Base-by-base conservation (phyloP, 345 rosid species). In the Hevea brasiliensis region DNA sequence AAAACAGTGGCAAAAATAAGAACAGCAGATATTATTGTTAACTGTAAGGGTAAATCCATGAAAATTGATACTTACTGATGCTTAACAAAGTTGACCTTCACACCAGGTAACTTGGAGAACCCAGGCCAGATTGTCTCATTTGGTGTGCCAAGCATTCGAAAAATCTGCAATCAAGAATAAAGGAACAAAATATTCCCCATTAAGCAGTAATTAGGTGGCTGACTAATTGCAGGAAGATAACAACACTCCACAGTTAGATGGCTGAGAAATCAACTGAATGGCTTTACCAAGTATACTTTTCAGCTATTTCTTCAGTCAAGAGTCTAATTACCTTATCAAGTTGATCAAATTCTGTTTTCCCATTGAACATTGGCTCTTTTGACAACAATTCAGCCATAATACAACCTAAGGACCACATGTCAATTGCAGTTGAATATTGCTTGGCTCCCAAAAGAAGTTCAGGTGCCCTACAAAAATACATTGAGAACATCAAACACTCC, bases 391-490 rank as follows among this genome's bases (percentile, higher is more conserved):
- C 99, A 63, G 98, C 97, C 99, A 95, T 95, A 56, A 95, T 93
- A 80, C 99, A 95, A 59, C 99, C 99, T 67, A 95, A 79, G 27
- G 99, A 95, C 99, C 99, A 95, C 99, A 95, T 93, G 86, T 95
- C 99, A 85, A 96, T 90, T 48, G 99, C 95, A 26, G 98, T 96
- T 67, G 99, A 96, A 87, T 96, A 96, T 70, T 89, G 97, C 80
- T 86, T 91, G 29, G 87, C 86, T 78, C 99, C 99, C 85, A 96
- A 80, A 35, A 96, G 94, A 78, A 96, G 97, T 81, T 96, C 99
- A 67, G 99, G 99, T 59, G 99, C 99, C 88, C 99, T 96, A 85
- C 68, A 76, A 70, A 79, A 73, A 72, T 23, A 57, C 29, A 73
- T 37, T 20, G 17, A 70, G 11, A 26, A 20, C 67, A 26, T 65